Conservation (phyloP, 148 eudicot species). For the Rhododendron ferrugineum region DNA sequence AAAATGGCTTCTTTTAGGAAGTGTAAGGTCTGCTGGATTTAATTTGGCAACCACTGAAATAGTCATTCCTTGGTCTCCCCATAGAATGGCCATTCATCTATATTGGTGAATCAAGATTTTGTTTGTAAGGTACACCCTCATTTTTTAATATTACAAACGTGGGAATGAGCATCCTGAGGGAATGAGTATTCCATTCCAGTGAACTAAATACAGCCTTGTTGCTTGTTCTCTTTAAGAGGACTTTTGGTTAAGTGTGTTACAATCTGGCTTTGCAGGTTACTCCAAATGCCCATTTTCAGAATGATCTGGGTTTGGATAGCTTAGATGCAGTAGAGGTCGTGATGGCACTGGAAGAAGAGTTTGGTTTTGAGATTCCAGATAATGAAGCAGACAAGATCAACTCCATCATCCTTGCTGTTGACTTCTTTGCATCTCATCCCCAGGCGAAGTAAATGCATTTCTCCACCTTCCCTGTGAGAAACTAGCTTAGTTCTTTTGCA, state of each 20-base stretch:
- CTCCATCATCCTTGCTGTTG: constrained; percentile 77
- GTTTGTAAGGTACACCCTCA: not conserved
- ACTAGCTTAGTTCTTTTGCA: not conserved
- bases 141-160: not conserved
- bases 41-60: not conserved
- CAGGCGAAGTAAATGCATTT: constrained; percentile 54
- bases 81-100: not conserved
- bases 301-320: constrained; percentile 87
- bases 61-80: not conserved
- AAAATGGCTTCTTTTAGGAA: not conserved
- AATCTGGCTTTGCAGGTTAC: constrained; percentile 46
- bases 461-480: not conserved
- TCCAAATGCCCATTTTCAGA: constrained; percentile 76
- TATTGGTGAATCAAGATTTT: not conserved
- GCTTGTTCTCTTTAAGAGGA: not conserved
- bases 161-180: not conserved
- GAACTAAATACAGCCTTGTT: not conserved
- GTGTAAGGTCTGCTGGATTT: not conserved
- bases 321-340: constrained; percentile 86
- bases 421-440: constrained; percentile 92
- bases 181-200: not conserved
- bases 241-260: not conserved
- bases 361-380: constrained; percentile 86
- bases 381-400: constrained; percentile 91
- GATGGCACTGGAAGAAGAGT: constrained; percentile 93